Base-by-base conservation (phyloP, 1,284 basidiomycete species). In the Papiliotrema flavescens region DNA sequence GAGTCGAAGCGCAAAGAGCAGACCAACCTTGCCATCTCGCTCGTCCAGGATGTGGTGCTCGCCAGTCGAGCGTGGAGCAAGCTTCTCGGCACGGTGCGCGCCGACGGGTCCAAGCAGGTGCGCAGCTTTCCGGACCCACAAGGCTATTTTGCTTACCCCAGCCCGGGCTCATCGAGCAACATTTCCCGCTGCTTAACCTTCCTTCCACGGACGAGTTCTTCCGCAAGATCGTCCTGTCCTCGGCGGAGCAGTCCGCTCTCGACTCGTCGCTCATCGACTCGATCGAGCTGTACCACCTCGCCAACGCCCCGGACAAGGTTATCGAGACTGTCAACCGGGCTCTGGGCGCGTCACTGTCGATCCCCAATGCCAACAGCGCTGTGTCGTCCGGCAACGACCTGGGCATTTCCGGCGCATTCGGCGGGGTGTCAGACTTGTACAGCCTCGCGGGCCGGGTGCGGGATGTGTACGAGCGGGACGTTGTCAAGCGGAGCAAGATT, bases 221-320 rank as follows among this genome's bases (percentile, higher is more conserved):
- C 53, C 83, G 84, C 35, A 82, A 88, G 39, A 90, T 98, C 55
- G 87, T 98, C 51, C 79, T 86, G 56, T 84, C 85, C 13, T 89
- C 92, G 0, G 90, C 93, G 1, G 81, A 83, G 49, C 81, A 89
- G 65, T 87, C 82, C 80, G 54, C 87, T 82, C 75, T 85, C 46
- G 81, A 82, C 59, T 76, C 79, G 48, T 87, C 89, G 28, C 85
- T 89, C 42, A 82, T 87, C 5, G 92, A 98, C 73, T 92, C 93
- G 1, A 93, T 98, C 77, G 88, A 95, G 73, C 79, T 99, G 45
- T 98, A 92, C 79, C 95, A 98, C 76, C 84, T 98, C 36, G 92
- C 94, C 0, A 89, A 90, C 37, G 90, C 96, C 60, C 93, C 94
- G 72, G 80, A 85, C 48, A 90, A 88, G 28, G 95, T 98, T 46